Conservation (phyloP, 2,329 filamentous ascomycete genomes). For the Alternaria solani region DNA sequence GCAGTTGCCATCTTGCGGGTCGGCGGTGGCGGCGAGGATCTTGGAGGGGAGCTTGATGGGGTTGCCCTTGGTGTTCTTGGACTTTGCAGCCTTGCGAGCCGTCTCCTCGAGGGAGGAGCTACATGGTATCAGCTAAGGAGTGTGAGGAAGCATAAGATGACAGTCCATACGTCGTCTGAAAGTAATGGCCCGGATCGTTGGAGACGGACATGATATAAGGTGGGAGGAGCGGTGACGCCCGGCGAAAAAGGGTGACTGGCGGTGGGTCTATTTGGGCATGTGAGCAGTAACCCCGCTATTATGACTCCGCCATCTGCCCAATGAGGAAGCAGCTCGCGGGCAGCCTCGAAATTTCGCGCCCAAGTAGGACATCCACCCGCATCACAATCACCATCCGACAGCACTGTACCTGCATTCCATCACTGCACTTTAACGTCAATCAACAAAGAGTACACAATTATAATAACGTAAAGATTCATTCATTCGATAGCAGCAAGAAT, state of each 20-base stretch:
- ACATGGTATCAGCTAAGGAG: constrained; percentile 28
- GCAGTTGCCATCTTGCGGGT: constrained; percentile 68
- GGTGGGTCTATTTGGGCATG: constrained; percentile 15
- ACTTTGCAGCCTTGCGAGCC: constrained; percentile 72
- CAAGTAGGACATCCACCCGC: too few species aligned
- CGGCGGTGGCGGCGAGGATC: constrained; percentile 75
- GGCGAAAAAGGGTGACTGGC: background rate
- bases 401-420: background rate
- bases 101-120: constrained; percentile 61
- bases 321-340: background rate
- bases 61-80: constrained; percentile 83
- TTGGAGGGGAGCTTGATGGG: constrained; percentile 86
- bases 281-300: constrained; percentile 16
- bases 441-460: background rate
- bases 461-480: background rate
- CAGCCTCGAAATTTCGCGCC: too few species aligned
- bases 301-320: constrained; percentile 8
- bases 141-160: background rate
- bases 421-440: background rate
- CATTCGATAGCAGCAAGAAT: constrained; percentile 2
- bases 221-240: constrained; percentile 19
- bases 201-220: constrained; percentile 45
- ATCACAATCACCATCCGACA: background rate
- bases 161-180: constrained; percentile 82
- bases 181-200: constrained; percentile 80